These are phyloP conservation scores for Rugonectria rugulosa DNA, from an alignment of 2,329 filamentous ascomycete genomes.

Conservation along the genomic window DNA sequence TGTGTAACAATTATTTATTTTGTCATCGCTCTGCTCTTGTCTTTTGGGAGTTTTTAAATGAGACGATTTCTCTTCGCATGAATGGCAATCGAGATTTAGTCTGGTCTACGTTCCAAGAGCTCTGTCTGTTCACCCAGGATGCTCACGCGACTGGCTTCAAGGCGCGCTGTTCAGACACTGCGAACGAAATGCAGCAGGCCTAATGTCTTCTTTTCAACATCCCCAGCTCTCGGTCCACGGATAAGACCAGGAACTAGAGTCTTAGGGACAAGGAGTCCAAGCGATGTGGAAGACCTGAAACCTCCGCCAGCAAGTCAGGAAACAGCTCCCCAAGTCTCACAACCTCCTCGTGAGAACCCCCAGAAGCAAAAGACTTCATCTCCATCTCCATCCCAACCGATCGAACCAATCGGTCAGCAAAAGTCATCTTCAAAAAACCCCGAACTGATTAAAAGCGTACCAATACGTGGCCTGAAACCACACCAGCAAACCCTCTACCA, in stretches of 20 bases:
- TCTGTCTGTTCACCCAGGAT: background rate
- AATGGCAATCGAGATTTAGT: no score
- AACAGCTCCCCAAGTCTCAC: background rate
- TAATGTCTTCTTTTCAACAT: conserved; percentile 13
- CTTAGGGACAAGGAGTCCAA: no score
- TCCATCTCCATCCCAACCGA: background rate
- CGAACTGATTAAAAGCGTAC: conserved; percentile 11
- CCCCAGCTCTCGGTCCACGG: background rate
- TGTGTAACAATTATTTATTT: no score
- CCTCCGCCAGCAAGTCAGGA: background rate
- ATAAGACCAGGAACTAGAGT: background rate
- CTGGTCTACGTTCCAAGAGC: no score
- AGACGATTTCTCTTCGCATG: no score
- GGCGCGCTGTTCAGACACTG: background rate
- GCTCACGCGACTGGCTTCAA: background rate
- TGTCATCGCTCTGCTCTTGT: no score
- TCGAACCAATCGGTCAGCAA: background rate
- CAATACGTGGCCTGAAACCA: conserved; percentile 29
- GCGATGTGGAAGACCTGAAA: background rate
- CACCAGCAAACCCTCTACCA: conserved; percentile 30
- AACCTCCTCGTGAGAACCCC: background rate
- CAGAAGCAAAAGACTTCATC: background rate
- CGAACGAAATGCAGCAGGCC: background rate
- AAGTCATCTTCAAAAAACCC: conserved; percentile 10
- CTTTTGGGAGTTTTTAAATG: no score